phyloP scores from a whole-genome alignment of 345 rosid species.

The Geranium rotundifolium region DNA sequence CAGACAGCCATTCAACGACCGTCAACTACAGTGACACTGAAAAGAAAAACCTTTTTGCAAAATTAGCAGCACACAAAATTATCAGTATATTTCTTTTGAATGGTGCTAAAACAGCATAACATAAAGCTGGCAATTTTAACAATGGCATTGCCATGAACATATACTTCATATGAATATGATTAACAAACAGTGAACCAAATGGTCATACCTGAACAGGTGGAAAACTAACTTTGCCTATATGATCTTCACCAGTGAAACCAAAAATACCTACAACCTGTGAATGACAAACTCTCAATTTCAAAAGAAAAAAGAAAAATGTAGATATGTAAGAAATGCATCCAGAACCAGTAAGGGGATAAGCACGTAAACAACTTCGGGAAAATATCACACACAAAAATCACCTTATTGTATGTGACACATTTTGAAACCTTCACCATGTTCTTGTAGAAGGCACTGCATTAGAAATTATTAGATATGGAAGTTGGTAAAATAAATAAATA shows the following conservation, averaged over 20 bases:
- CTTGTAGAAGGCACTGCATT: constrained; percentile 68
- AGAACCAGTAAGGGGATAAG: neutral
- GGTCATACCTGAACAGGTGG: constrained; percentile 80
- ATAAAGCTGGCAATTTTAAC: too few species aligned
- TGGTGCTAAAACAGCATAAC: too few species aligned
- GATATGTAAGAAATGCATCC: neutral
- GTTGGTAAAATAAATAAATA: too few species aligned
- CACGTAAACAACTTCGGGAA: neutral
- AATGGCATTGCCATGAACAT: neutral
- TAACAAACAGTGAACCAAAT: neutral
- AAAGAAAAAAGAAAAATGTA: constrained; percentile 2
- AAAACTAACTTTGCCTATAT: constrained; percentile 82
- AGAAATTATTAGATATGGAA: neutral
- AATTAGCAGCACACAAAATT: too few species aligned
- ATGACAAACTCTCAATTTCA: constrained; percentile 3
- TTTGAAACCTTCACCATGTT: constrained; percentile 83
- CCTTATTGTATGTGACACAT: constrained; percentile 88
- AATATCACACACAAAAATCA: constrained; percentile 8
- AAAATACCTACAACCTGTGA: constrained; percentile 70
- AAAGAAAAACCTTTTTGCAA: too few species aligned
- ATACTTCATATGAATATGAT: too few species aligned
- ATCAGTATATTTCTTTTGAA: too few species aligned
- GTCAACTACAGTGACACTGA: too few species aligned
- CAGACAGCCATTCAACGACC: neutral
- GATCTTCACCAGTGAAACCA: constrained; percentile 93